Evolutionary conservation across 1,139 yeast genomes (phyloP).

Genomic region (Taiozyma sp.): DNA sequence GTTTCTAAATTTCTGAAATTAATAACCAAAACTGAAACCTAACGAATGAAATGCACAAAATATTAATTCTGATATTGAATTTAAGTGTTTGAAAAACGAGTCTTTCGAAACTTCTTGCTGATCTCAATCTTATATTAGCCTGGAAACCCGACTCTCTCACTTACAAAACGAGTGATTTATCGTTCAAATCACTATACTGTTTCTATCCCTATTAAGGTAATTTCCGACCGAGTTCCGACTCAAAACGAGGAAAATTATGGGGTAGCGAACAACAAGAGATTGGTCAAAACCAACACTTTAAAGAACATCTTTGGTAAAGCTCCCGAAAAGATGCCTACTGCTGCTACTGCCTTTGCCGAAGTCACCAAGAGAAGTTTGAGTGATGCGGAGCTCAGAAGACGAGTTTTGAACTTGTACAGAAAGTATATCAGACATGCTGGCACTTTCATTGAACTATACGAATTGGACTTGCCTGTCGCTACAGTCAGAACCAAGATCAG

Average conservation of each 20-base stretch:
- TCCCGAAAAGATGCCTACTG: conserved; percentile 45
- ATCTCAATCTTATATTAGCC: too few relatives aligned
- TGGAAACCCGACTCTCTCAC: too few relatives aligned
- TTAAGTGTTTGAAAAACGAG: too few relatives aligned
- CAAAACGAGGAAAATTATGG: background rate
- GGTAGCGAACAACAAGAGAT: background rate
- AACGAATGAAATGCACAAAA: too few relatives aligned
- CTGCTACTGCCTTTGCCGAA: conserved; percentile 81
- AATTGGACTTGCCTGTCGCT: conserved; percentile 79
- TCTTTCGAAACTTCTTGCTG: too few relatives aligned
- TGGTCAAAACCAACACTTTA: background rate
- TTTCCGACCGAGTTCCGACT: background rate
- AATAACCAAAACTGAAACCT: too few relatives aligned
- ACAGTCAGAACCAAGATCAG: conserved; percentile 77
- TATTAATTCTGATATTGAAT: too few relatives aligned
- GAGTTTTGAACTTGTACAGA: conserved; percentile 71
- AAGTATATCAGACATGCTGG: conserved; percentile 60
- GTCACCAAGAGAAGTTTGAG: conserved; percentile 66
- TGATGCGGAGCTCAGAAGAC: conserved; percentile 53
- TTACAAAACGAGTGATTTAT: too few relatives aligned
- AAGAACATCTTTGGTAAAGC: background rate
- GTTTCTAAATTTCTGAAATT: too few relatives aligned
- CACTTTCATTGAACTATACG: conserved; percentile 64
- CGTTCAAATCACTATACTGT: too few relatives aligned
- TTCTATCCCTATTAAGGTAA: background rate